Percentiles rank a stretch among this genome's conserved stretches.
phyloP scores from a whole-genome alignment of 2,329 filamentous ascomycete genomes.

The Trichoderma pleuroti region DNA sequence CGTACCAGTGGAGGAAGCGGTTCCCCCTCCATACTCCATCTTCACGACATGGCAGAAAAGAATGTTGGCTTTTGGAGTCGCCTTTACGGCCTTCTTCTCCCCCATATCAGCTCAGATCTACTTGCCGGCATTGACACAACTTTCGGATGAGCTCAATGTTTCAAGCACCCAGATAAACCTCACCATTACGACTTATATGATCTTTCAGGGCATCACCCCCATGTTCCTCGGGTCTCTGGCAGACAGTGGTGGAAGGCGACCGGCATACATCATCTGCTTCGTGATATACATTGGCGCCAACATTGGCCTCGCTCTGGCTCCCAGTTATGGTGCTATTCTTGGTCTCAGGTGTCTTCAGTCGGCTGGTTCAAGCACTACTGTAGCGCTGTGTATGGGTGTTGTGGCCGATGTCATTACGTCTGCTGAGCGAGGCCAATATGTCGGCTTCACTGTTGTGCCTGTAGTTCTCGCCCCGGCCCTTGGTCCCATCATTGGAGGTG shows the following conservation, averaged over 20 bases:
- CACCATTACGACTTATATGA: slow-evolving; percentile 54
- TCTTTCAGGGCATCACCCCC: slow-evolving; percentile 59
- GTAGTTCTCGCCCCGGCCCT: slow-evolving; percentile 47
- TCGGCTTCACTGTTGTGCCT: slow-evolving; percentile 50
- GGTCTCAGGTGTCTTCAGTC: slow-evolving; percentile 55
- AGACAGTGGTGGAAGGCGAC: slow-evolving; percentile 51
- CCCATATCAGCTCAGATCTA: slow-evolving; percentile 51
- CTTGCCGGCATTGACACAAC: slow-evolving; percentile 49
- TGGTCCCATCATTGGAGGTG: slow-evolving; percentile 57
- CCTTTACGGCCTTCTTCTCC: slow-evolving; percentile 42
- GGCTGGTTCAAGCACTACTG: slow-evolving; percentile 55
- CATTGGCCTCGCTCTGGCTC: slow-evolving; percentile 50
- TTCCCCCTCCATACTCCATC: slow-evolving; percentile 34
- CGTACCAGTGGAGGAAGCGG: background rate
- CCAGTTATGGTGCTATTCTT: slow-evolving; percentile 48
- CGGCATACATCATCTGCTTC: slow-evolving; percentile 53
- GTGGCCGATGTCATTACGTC: slow-evolving; percentile 62
- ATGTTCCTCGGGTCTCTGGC: slow-evolving; percentile 55
- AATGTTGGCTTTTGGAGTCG: slow-evolving; percentile 38
- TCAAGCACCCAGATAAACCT: slow-evolving; percentile 44
- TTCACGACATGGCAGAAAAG: slow-evolving; percentile 41
- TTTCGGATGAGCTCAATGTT: slow-evolving; percentile 47
- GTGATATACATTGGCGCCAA: slow-evolving; percentile 52
- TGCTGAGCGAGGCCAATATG: slow-evolving; percentile 58
- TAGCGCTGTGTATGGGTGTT: slow-evolving; percentile 56